These are phyloP conservation scores for Paramecium caudatum DNA, from an alignment of 73 alveolate species.

Conservation along the genomic window DNA sequence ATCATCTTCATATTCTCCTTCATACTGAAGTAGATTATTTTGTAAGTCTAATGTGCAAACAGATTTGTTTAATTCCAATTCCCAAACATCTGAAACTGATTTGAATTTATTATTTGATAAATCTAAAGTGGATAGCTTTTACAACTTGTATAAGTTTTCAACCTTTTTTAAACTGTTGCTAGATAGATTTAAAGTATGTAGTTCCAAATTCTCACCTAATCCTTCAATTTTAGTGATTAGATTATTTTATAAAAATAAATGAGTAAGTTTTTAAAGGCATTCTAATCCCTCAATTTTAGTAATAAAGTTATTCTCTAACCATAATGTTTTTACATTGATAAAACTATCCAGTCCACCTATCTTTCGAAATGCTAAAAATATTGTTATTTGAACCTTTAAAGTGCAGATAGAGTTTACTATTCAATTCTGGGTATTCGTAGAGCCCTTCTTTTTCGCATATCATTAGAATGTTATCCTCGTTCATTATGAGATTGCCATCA, in stretches of 20 bases:
- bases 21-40: constrained; percentile 81
- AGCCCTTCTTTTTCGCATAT: constrained; percentile 65
- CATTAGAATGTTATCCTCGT: constrained; percentile 48
- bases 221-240: constrained; percentile 89
- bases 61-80: constrained; percentile 85
- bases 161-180: constrained; percentile 91
- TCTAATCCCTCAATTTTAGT: constrained; percentile 93
- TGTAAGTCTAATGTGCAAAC: constrained; percentile 88
- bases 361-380: constrained; percentile 74
- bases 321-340: constrained; percentile 88
- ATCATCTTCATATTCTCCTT: constrained; percentile 83
- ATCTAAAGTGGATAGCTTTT: constrained; percentile 68
- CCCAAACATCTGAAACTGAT: constrained; percentile 81
- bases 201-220: constrained; percentile 77
- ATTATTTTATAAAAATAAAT: constrained; percentile 92
- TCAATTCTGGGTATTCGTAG: constrained; percentile 88
- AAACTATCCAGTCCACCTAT: constrained; percentile 92
- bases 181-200: constrained; percentile 88
- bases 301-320: constrained; percentile 93
- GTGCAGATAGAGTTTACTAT: constrained; percentile 95
- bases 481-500: constrained; percentile 69
- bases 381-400: constrained; percentile 79
- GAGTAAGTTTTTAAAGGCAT: constrained; percentile 82
- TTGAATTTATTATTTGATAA: constrained; percentile 76
- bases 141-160: constrained; percentile 72